These are phyloP conservation scores for Yueomyces sinensis DNA, from an alignment of 805 yeast species.

Conservation along the genomic window DNA sequence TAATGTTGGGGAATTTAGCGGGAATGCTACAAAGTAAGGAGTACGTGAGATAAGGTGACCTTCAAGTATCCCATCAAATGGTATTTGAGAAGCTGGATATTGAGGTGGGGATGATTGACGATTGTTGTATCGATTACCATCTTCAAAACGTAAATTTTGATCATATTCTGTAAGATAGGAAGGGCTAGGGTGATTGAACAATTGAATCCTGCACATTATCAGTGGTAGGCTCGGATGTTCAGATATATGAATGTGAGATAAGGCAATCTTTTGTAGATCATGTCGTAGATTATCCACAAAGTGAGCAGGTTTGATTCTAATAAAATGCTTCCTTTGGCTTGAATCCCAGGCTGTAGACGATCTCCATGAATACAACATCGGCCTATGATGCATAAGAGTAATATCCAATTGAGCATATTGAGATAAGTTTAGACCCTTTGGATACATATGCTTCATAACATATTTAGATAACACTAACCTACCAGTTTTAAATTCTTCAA, in stretches of 20 bases:
- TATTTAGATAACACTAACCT: slow-evolving; percentile 7
- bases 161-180: no score
- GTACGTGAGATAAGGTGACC: slow-evolving; percentile 39
- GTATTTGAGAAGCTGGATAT: no score
- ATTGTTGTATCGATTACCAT: no score
- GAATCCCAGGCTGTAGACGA: slow-evolving; percentile 18
- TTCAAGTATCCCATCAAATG: neutral
- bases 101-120: no score
- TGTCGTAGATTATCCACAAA: slow-evolving; percentile 36
- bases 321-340: slow-evolving; percentile 12
- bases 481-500: slow-evolving; percentile 6
- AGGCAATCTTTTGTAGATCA: slow-evolving; percentile 37
- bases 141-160: no score
- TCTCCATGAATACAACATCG: slow-evolving; percentile 29
- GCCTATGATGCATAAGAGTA: slow-evolving; percentile 47
- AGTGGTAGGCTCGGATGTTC: slow-evolving; percentile 52
- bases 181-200: slow-evolving; percentile 39
- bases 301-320: slow-evolving; percentile 32
- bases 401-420: slow-evolving; percentile 65
- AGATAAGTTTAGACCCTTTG: slow-evolving; percentile 19
- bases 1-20: slow-evolving; percentile 51
- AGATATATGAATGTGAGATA: slow-evolving; percentile 53
- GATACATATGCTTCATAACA: slow-evolving; percentile 6
- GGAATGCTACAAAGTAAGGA: slow-evolving; percentile 56
- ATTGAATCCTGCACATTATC: slow-evolving; percentile 49